These are phyloP conservation scores for Corylus heterophylla DNA, from an alignment of 306 rosid species.

Conservation along the genomic window DNA sequence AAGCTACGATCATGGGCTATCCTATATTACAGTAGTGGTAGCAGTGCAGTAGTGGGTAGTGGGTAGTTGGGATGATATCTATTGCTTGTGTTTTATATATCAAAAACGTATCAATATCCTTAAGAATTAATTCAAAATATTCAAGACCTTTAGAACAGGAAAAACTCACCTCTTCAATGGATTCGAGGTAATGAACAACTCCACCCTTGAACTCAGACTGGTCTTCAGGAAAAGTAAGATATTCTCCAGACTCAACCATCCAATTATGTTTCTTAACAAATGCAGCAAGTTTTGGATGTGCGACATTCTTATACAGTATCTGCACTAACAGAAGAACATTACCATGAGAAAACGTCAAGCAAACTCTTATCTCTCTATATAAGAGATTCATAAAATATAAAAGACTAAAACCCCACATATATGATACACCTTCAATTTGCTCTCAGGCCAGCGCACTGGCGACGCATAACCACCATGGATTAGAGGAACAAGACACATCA, in stretches of 20 bases:
- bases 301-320: conserved; percentile 86
- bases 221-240: conserved; percentile 79
- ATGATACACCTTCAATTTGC: conserved; percentile 69
- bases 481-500: conserved; percentile 89
- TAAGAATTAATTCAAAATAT: not conserved
- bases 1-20: not conserved
- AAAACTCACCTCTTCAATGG: conserved; percentile 82
- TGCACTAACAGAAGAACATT: conserved; percentile 48
- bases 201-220: conserved; percentile 82
- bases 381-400: conserved; percentile 11
- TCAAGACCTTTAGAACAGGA: not conserved
- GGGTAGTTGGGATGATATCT: not conserved
- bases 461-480: conserved; percentile 60
- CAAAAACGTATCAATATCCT: not conserved
- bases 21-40: not conserved
- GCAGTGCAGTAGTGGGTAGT: not conserved
- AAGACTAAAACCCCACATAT: conserved; percentile 4
- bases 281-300: conserved; percentile 85
- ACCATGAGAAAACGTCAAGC: conserved; percentile 33
- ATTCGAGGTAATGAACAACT: conserved; percentile 85
- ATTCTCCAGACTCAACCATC: conserved; percentile 72
- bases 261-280: conserved; percentile 72
- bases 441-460: conserved; percentile 80
- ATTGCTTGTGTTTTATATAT: not conserved
- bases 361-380: conserved; percentile 14